Base-by-base conservation (phyloP, 108 stramenopile species). In the Hondaea fermentalgiana region DNA sequence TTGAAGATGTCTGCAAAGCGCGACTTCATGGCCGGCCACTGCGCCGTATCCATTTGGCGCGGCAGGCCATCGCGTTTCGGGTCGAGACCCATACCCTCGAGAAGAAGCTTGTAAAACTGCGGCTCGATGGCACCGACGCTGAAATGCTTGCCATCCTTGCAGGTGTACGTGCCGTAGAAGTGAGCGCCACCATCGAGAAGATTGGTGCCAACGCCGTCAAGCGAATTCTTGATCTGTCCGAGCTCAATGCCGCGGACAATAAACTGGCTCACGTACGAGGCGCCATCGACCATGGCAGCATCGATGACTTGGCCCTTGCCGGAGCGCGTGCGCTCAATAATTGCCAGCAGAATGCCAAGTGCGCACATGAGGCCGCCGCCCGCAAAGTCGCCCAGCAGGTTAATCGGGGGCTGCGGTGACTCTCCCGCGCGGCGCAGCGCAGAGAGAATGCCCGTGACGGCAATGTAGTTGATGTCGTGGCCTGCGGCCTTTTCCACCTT, bases 121-220 rank as follows among this genome's bases (percentile, higher is more conserved):
- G 76, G 76, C 76, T 83, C 76, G 1, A 83, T 83, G 10, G 76
- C 76, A 12, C 76, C 76, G 49, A 83, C 76, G 76, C 49, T 53
- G 28, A 83, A 83, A 45, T 83, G 76, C 76, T 83, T 83, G 45
- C 76, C 76, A 35, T 83, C 76, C 51, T 83, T 83, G 76, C 76
- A 83, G 12, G 76, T 35, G 23, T 28, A 83, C 43, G 51, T 53
- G n/a, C 76, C 76, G 23, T 83, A 83, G 51, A 83, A 83, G 51
- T 83, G 76, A 16, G 76, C 76, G 4, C 76, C 76, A 12, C 51
- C 76, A 83, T 83, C 76, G 49, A 83, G 76, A 43, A 83, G 51
- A 45, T 83, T 83, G 45, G 76, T 83, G 76, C 76, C 76, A 47
- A 53, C 76, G 10, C 49, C 51, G 45, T 83, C 76, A 3, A 83